Evolutionary conservation across 2,329 filamentous ascomycete species (phyloP), one percentile per base, ranked within the genome.

Genomic region (Rosellinia necatrix): DNA sequence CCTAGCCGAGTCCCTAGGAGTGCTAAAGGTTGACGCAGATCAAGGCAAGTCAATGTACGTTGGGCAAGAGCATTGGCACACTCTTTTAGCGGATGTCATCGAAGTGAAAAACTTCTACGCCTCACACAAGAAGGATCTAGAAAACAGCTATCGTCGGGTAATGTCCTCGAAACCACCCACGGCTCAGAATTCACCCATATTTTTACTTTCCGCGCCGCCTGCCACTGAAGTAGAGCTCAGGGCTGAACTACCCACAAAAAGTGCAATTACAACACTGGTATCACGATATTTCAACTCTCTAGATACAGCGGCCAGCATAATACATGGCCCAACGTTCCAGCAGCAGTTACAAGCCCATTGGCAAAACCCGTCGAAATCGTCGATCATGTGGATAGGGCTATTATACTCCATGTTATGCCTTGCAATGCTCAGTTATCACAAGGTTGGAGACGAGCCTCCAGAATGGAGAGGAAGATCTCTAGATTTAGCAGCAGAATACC

Each of bases 41-140:
- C 89, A 89, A 66, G 87, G 85, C 52, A 91, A 91, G 71, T 88
- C 88, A 21, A 84, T 90, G 75, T 96, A 94, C 70, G 78, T 93
- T 59, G 91, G 90, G 53, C 88, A 91, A 62, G 87, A 90, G 52
- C 89, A 94, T 72, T 96, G 91, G 91, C 87, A 90, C 65, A 85
- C 87, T 34, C 84, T 96, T 49, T 76, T 96, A 51, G 81, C 85
- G 64, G 90, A 92, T 72, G 94, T 99, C 61, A 81, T 90, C 8
- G 94, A 99, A 76, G 93, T 99, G 22, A 96, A 93, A 70, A 92
- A 88, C 64, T 97, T 94, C 75, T 97, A 96, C 67, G 75, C 77
- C 15, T 85, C 82, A 30, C 91, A 97, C 74, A 96, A 94, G 72
- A 92, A 94, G 69, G 92, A 97, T 63, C 81, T 93, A 57, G 91